Percentiles rank a stretch among this genome's conserved stretches.
These are phyloP conservation scores for Orbilia javanica DNA, from an alignment of 2,329 filamentous ascomycete species.

Conservation along the genomic window DNA sequence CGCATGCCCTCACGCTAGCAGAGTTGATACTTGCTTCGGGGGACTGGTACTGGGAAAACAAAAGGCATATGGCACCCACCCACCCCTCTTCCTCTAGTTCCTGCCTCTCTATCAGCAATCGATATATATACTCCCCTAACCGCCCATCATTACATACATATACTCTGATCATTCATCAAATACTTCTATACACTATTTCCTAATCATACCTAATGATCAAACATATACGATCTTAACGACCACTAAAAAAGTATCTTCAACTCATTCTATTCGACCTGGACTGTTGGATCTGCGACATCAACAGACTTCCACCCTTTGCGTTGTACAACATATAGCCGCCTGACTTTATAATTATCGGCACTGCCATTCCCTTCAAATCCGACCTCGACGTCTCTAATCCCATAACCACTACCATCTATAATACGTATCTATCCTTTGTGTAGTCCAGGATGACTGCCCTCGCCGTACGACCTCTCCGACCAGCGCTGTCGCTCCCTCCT, in stretches of 20 bases:
- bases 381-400: not conserved
- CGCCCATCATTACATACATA: not conserved
- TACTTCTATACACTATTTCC: conserved; percentile 31
- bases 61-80: conserved; percentile 56
- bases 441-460: conserved; percentile 59
- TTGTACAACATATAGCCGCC: conserved; percentile 50
- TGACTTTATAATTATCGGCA: conserved; percentile 24
- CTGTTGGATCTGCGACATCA: conserved; percentile 58
- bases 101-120: conserved; percentile 54
- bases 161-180: conserved; percentile 3
- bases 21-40: conserved; percentile 32
- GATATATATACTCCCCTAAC: conserved; percentile 50
- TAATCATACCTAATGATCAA: conserved; percentile 42
- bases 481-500: conserved; percentile 53
- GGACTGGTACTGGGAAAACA: conserved; percentile 40
- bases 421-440: not conserved
- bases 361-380: conserved; percentile 25
- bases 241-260: conserved; percentile 27
- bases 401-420: conserved; percentile 19
- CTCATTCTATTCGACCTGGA: conserved; percentile 42
- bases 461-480: conserved; percentile 56
- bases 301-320: conserved; percentile 37
- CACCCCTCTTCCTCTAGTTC: conserved; percentile 55
- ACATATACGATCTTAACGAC: conserved; percentile 55
- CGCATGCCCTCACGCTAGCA: conserved; percentile 45